Evolutionary conservation across 306 rosid genomes (phyloP).

Genomic region (Malus asiatica): DNA sequence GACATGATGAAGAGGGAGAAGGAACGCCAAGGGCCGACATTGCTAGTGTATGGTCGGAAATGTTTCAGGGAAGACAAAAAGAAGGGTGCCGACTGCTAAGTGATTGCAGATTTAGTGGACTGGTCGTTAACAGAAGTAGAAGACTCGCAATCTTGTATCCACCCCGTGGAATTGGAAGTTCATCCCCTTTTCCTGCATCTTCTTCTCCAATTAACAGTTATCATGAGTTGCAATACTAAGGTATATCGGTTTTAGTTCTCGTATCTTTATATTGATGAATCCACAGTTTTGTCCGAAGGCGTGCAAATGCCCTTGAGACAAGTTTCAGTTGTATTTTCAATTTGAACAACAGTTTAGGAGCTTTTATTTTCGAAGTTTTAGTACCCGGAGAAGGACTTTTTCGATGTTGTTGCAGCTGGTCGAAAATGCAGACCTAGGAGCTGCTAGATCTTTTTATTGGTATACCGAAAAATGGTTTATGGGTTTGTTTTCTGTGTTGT

Average conservation of each 20-base stretch:
- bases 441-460: slow-evolving; percentile 8
- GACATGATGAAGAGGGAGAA: slow-evolving; percentile 21
- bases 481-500: neutral
- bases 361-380: neutral
- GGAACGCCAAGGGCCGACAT: slow-evolving; percentile 17
- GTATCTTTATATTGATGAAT: slow-evolving; percentile 6
- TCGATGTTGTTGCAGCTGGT: slow-evolving; percentile 1
- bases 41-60: slow-evolving; percentile 51
- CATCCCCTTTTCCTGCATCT: neutral
- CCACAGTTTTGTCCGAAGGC: slow-evolving; percentile 8
- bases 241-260: slow-evolving; percentile 9
- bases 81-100: slow-evolving; percentile 26
- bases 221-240: slow-evolving; percentile 4
- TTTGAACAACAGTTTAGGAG: slow-evolving; percentile 14
- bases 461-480: slow-evolving; percentile 3
- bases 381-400: neutral
- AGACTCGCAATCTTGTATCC: neutral
- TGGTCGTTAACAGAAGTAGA: neutral
- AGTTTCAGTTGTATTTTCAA: slow-evolving; percentile 10
- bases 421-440: slow-evolving; percentile 17
- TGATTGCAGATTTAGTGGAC: slow-evolving; percentile 13
- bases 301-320: slow-evolving; percentile 20
- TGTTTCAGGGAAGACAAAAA: slow-evolving; percentile 28
- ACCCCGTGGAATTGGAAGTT: neutral
- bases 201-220: neutral